Evolutionary conservation across 1,284 basidiomycete species (phyloP), one percentile per base, ranked within the genome.

Genomic region (Moesziomyces parantarcticus): DNA sequence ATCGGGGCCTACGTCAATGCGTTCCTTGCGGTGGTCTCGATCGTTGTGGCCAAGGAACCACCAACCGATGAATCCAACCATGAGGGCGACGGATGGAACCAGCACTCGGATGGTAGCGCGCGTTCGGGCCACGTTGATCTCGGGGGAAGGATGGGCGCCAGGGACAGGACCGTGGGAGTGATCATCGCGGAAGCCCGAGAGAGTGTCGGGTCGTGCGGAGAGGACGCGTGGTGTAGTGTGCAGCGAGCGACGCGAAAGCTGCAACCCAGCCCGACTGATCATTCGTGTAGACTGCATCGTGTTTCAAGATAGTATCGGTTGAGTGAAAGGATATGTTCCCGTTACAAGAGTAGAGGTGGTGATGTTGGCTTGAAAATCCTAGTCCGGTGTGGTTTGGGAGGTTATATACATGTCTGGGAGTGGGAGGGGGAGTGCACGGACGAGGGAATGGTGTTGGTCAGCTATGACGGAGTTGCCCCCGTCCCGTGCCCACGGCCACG

Each of bases 41-140:
- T 67, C 46, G n/a, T 45, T 29, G 57, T 75, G 66, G 44, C 62
- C 67, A 46, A 75, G n/a, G 67, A 75, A 75, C 72, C 72, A 75
- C 72, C 72, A 75, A 18, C 63, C 63, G 48, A 75, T 75, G 56
- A 71, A 70, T 0, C 39, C 66, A 20, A 60, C 34, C 63, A 75
- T 71, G 50, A 75, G 23, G 1, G 57, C 61, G 3, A 75, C 67
- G 2, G 58, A 63, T 26, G 72, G 72, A 0, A 71, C 67, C 29
- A 75, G 67, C 10, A 75, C 72, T 45, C 72, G 62, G 20, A 71
- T 7, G 21, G 72, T 75, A 3, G 72, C 36, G 40, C 57, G 56
- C 2, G 67, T 70, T 2, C 67, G 58, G 1, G 63, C 58, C 36
- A 66, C 54, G 57, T 63, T 64, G 54, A 71, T 75, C 21, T 75